Percentiles rank a stretch among this genome's conserved stretches.
phyloP scores from a whole-genome alignment of 768 basidiomycete genomes.

The Collybia mongolica region DNA sequence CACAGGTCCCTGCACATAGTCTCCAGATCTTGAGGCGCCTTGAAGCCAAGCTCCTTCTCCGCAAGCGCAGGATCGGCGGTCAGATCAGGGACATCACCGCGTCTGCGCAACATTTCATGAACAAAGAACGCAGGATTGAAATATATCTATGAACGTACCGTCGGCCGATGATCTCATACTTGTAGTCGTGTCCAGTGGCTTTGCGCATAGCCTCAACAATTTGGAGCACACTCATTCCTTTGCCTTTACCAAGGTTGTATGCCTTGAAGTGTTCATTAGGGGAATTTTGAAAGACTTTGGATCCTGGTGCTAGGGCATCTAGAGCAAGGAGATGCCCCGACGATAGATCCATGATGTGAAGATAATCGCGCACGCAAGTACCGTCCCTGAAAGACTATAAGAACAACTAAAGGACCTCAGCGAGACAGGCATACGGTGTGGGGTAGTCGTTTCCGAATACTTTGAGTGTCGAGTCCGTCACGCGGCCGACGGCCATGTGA shows the following conservation, averaged over 20 bases:
- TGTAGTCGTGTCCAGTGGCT: conserved; percentile 85
- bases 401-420: neutral
- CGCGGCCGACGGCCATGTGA: conserved; percentile 91
- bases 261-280: conserved; percentile 75
- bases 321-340: conserved; percentile 90
- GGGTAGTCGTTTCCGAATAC: conserved; percentile 98
- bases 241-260: conserved; percentile 95
- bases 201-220: conserved; percentile 94
- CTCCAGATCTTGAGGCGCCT: conserved; percentile 75
- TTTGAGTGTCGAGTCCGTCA: conserved; percentile 65
- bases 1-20: conserved; percentile 96
- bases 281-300: conserved; percentile 57
- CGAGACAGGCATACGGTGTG: conserved; percentile 60
- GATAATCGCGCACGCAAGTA: conserved; percentile 96
- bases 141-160: conserved; percentile 52
- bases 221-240: conserved; percentile 88
- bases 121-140: neutral
- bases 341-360: conserved; percentile 94
- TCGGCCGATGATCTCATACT: conserved; percentile 86
- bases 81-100: conserved; percentile 94
- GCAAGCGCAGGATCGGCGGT: conserved; percentile 93
- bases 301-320: conserved; percentile 69
- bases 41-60: conserved; percentile 91
- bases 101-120: conserved; percentile 39
- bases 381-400: conserved; percentile 62